Percentiles rank a stretch among this genome's conserved stretches.
Conservation (phyloP, 345 rosid species). For the Heritiera littoralis region DNA sequence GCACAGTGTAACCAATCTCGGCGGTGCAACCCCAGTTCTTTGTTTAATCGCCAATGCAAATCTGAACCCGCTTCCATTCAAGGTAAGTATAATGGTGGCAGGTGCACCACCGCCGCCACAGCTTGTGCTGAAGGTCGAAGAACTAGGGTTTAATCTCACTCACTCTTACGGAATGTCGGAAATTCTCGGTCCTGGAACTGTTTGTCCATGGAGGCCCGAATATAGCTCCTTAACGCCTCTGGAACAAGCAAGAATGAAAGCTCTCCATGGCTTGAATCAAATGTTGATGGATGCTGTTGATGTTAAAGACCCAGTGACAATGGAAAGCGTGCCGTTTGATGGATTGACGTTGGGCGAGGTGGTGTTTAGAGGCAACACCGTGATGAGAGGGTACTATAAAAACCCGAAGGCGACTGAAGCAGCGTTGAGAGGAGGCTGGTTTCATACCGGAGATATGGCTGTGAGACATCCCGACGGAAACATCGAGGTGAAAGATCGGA, state of each 20-base stretch:
- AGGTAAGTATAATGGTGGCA: not conserved
- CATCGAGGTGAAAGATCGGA: too few species aligned
- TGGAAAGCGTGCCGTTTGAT: not conserved
- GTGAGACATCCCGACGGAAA: too few species aligned
- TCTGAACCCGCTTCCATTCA: not conserved
- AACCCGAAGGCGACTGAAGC: too few species aligned
- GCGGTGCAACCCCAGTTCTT: conserved; percentile 1
- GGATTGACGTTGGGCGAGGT: not conserved
- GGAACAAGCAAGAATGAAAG: not conserved
- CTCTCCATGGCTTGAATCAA: not conserved
- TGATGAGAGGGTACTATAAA: too few species aligned
- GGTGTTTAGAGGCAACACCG: conserved; percentile 1
- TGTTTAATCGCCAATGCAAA: not conserved
- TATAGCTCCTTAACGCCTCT: not conserved
- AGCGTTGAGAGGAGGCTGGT: too few species aligned
- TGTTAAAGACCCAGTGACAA: conserved; percentile 7
- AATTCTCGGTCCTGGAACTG: not conserved
- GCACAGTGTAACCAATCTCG: not conserved
- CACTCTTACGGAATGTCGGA: conserved; percentile 12
- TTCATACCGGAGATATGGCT: too few species aligned
- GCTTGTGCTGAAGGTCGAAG: not conserved
- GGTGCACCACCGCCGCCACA: not conserved
- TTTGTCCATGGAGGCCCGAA: conserved; percentile 9
- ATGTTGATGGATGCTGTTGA: not conserved
- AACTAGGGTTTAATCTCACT: not conserved